phyloP scores from a whole-genome alignment of 2,329 filamentous ascomycete species.

The Bipolaris victoriae region DNA sequence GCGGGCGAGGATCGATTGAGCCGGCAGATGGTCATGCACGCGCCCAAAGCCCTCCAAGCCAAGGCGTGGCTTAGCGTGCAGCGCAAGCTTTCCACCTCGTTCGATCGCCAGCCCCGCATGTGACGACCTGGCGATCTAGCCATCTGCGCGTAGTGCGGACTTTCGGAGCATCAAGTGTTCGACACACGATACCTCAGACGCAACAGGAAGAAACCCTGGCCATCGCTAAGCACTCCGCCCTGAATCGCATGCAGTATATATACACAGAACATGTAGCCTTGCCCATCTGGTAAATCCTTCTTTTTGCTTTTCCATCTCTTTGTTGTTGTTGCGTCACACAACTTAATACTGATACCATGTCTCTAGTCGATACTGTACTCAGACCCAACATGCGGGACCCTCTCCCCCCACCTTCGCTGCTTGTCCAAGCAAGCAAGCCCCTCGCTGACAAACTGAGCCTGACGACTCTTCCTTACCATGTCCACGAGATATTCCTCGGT shows the following conservation, averaged over 20 bases:
- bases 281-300: constrained; percentile 9
- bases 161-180: constrained; percentile 15
- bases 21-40: constrained; percentile 18
- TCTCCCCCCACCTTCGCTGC: constrained; percentile 66
- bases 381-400: constrained; percentile 70
- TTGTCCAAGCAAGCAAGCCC: constrained; percentile 65
- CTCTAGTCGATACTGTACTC: constrained; percentile 24
- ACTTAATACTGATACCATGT: constrained; percentile 25
- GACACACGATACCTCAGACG: constrained; percentile 14
- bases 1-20: constrained; percentile 17
- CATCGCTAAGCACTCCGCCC: constrained; percentile 6
- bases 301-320: not conserved
- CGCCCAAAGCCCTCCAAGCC: not conserved
- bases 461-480: constrained; percentile 73
- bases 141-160: constrained; percentile 11
- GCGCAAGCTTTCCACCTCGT: constrained; percentile 5
- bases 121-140: constrained; percentile 15
- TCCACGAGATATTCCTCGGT: constrained; percentile 75
- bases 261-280: constrained; percentile 16
- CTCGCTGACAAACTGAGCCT: constrained; percentile 67
- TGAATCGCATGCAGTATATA: not conserved
- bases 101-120: constrained; percentile 19
- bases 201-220: constrained; percentile 8
- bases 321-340: not conserved
- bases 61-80: constrained; percentile 9